phyloP scores from a whole-genome alignment of 177 flowering plant species.

The Vitis hybrid region DNA sequence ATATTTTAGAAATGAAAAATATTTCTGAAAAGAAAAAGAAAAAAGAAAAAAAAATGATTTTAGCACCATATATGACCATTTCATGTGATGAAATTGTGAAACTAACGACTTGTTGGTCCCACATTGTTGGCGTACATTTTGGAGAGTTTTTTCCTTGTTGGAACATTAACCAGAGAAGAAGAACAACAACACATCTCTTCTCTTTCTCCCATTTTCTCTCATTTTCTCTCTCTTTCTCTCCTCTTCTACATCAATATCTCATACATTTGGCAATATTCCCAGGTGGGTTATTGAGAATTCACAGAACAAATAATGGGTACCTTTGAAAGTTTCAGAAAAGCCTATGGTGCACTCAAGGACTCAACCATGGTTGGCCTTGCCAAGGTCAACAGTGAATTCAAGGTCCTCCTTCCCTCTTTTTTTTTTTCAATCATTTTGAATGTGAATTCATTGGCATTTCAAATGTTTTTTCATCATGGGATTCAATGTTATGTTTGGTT shows the following conservation, averaged over 20 bases:
- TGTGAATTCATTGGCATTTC: no score
- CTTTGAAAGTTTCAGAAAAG: slow-evolving; percentile 76
- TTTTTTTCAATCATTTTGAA: not conserved
- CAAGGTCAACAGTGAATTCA: slow-evolving; percentile 92
- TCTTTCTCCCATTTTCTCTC: not conserved
- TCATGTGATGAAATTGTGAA: no score
- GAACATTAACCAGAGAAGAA: no score
- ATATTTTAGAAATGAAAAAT: no score
- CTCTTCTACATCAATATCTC: not conserved
- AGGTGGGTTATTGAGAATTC: no score
- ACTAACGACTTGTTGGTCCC: no score
- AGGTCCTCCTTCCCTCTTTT: slow-evolving; percentile 42
- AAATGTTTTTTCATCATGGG: not conserved
- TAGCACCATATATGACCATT: no score
- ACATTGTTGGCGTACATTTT: no score
- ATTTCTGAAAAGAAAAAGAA: no score
- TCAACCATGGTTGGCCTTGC: slow-evolving; percentile 93
- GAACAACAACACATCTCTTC: not conserved
- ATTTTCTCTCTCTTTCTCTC: not conserved
- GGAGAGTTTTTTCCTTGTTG: no score
- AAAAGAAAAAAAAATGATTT: no score
- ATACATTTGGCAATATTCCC: not conserved
- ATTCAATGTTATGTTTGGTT: not conserved
- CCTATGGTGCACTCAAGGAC: slow-evolving; percentile 94
- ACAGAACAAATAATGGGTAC: slow-evolving; percentile 45